Conservation (phyloP, 805 yeast species). For the Teunomyces panamensis region DNA sequence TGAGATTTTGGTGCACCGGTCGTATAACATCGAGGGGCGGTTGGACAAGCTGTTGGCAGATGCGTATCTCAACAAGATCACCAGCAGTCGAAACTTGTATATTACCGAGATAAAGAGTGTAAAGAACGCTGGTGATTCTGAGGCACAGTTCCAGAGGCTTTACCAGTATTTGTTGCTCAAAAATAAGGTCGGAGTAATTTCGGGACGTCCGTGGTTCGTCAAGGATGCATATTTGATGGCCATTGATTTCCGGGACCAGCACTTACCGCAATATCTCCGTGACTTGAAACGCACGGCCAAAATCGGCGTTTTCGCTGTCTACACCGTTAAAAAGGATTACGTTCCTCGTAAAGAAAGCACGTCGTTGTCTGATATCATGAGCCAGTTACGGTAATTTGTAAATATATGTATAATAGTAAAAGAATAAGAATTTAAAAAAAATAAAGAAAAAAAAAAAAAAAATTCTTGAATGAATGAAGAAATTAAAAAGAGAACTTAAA, state of each 20-base stretch:
- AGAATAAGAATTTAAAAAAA: neutral
- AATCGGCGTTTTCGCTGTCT: conserved; percentile 32
- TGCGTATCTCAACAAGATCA: conserved; percentile 49
- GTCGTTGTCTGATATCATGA: conserved; percentile 3
- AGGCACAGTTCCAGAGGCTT: conserved; percentile 27
- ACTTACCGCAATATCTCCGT: conserved; percentile 20
- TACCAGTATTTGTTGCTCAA: conserved; percentile 45
- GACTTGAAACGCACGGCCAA: conserved; percentile 10
- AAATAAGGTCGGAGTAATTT: conserved; percentile 59
- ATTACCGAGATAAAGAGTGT: conserved; percentile 42
- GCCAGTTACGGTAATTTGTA: conserved; percentile 3
- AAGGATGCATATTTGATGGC: conserved; percentile 65
- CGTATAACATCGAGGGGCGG: conserved; percentile 59
- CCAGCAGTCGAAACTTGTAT: conserved; percentile 50
- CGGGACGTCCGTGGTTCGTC: conserved; percentile 46
- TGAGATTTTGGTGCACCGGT: conserved; percentile 25
- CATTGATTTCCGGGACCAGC: conserved; percentile 19
- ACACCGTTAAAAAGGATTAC: conserved; percentile 37
- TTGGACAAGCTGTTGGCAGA: conserved; percentile 54
- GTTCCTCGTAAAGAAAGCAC: conserved; percentile 15
- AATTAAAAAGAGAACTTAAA: neutral
- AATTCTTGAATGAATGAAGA: neutral
- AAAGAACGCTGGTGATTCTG: conserved; percentile 9
- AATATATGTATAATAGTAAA: neutral
- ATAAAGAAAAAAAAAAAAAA: neutral